These are phyloP conservation scores for Phytophthora syringae DNA, from an alignment of 352 stramenopile genomes.

Conservation along the genomic window DNA sequence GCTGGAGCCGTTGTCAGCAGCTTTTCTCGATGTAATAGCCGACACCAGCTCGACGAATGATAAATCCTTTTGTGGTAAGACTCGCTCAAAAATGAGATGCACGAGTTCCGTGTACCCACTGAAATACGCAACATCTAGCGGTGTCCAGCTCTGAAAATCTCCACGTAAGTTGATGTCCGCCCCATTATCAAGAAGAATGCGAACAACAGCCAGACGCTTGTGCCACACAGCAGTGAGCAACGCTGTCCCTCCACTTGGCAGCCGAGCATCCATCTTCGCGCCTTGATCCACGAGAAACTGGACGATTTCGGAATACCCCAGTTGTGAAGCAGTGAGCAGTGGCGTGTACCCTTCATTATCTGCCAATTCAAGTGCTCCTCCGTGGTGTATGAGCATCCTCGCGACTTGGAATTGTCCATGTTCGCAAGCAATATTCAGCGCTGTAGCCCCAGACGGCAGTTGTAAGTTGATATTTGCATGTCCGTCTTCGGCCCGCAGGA, in stretches of 20 bases:
- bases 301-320: slow-evolving; percentile 17
- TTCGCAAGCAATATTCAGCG: slow-evolving; percentile 22
- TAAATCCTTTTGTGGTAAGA: not conserved
- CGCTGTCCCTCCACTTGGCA: slow-evolving; percentile 17
- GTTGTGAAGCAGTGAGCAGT: slow-evolving; percentile 18
- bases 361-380: slow-evolving; percentile 11
- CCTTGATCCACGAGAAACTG: slow-evolving; percentile 20
- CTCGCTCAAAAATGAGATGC: slow-evolving; percentile 22
- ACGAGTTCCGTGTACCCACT: slow-evolving; percentile 29
- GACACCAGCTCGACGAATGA: not conserved
- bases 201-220: slow-evolving; percentile 17
- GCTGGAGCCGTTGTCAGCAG: not conserved
- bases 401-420: slow-evolving; percentile 16
- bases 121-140: slow-evolving; percentile 24
- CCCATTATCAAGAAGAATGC: slow-evolving; percentile 25
- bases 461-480: slow-evolving; percentile 7
- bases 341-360: slow-evolving; percentile 21
- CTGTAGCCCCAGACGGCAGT: slow-evolving; percentile 12
- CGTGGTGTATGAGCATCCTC: slow-evolving; percentile 6
- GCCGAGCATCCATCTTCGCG: slow-evolving; percentile 1
- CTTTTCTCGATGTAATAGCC: not conserved
- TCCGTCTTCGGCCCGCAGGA: not conserved
- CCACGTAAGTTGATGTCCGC: slow-evolving; percentile 22
- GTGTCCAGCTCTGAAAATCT: slow-evolving; percentile 25
- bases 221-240: slow-evolving; percentile 19